Evolutionary conservation across 148 eudicot species (phyloP), one percentile per base, ranked within the genome.

Genomic region (Arbutus unedo): DNA sequence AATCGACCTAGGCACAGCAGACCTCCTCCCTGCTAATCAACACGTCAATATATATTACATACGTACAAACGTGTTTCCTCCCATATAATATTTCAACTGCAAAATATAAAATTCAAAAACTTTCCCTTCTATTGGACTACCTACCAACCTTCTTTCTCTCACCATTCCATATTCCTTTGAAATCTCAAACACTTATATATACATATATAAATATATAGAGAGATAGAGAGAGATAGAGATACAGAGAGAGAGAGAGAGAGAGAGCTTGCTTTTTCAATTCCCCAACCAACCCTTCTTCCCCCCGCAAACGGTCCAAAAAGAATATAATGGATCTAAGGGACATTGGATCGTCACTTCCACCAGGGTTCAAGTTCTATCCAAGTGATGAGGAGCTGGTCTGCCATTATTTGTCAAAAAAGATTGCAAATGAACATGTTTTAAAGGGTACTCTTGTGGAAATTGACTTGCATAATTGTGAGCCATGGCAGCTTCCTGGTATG

Each of bases 401-500:
- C 74, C 98, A 96, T 88, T 96, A 94, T 81, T 91, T 96, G 62
- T 83, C 54, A 83, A 96, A 94, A 55, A 96, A 96, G 84, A 86
- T 94, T 76, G 80, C 87, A 15, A 93, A 94, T 76, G 90, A 93
- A 64, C 41, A 64, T 79, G 90, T 93, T 67, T 82, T 85, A 7
- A 92, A 88, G 79, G 93, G 90, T 10, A 94, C 95, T 88, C 85
- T 96, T 81, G 88, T 96, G 41, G 99, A 92, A 41, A 91, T 96
- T 76, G 99, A 96, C 54, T 91, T 96, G 84, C 99, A 96, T 83
- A 82, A 84, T 21, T 91, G 94, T 90, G 99, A 96, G 87, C 99
- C 99, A 85, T 96, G 99, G 99, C 97, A 96, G 86, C 99, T 96
- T 83, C 99, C 99, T 79, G 98, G 99, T 96, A 64, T 64, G 70